Percentiles rank a stretch among this genome's conserved stretches.
phyloP scores from a whole-genome alignment of 1,139 yeast species.

The Yamadazyma epiphylla region DNA sequence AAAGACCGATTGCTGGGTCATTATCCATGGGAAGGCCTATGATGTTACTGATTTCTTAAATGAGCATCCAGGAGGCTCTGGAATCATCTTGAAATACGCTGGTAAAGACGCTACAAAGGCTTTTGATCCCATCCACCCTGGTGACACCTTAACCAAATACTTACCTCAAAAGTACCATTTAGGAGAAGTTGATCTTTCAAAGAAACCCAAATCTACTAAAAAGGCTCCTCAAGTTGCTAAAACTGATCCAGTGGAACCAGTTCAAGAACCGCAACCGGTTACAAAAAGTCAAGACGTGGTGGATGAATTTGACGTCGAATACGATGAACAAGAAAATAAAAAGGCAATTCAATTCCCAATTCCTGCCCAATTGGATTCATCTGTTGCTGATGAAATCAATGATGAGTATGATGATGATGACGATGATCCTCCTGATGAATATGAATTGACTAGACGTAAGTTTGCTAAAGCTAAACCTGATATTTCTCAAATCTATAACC shows the following conservation, averaged over 20 bases:
- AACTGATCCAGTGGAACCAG: not conserved
- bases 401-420: slow-evolving; percentile 26
- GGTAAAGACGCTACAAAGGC: slow-evolving; percentile 61
- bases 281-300: slow-evolving; percentile 15
- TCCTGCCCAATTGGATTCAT: slow-evolving; percentile 5
- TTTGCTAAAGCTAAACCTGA: slow-evolving; percentile 51
- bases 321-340: slow-evolving; percentile 40
- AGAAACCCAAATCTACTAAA: not conserved
- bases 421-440: slow-evolving; percentile 30
- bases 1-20: slow-evolving; percentile 52
- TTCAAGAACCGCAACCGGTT: not conserved
- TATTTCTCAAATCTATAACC: slow-evolving; percentile 59
- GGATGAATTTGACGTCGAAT: slow-evolving; percentile 45
- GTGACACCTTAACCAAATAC: slow-evolving; percentile 60
- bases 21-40: slow-evolving; percentile 48
- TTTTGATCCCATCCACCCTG: slow-evolving; percentile 78
- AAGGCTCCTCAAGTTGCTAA: not conserved
- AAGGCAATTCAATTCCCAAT: slow-evolving; percentile 19
- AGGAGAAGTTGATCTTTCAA: slow-evolving; percentile 27
- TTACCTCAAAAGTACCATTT: slow-evolving; percentile 27
- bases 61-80: slow-evolving; percentile 55
- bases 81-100: slow-evolving; percentile 49
- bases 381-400: slow-evolving; percentile 1
- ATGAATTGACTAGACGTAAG: slow-evolving; percentile 26
- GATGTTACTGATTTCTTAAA: slow-evolving; percentile 46